Base-by-base conservation (phyloP, 78 protist genomes). In the Polysphondylium violaceum region DNA sequence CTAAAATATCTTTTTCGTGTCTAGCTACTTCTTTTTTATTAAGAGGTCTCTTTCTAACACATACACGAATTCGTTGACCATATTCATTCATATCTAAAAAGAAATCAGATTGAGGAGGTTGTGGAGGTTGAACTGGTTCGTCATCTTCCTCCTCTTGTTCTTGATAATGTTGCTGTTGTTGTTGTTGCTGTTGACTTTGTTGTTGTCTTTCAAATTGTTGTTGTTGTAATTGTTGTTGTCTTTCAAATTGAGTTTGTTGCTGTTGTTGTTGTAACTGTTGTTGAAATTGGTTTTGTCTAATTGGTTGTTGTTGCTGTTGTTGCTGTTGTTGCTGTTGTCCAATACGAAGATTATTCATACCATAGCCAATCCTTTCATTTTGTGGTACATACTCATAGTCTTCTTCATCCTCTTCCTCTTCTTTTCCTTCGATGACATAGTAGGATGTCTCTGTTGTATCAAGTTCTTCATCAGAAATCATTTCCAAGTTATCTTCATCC, bases 11-110 rank as follows among this genome's bases (percentile, higher is more conserved):
- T 43, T 69, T 83, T 69, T 83, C 90, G 43, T 71, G 53, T 58
- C 35, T 67, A 16, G 78, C 72, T 9, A 69, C 12, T 44, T 83
- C 99, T 38, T 60, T 69, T n/a, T 67, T n/a, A 14, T 68, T 73
- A 36, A 97, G 69, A 16, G 99, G 99, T 29, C 99, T 92, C 85
- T 97, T 97, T 64, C 99, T 92, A 14, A 97, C 98, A 65, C 95
- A 96, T 21, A 97, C 98, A 19, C 95, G 73, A n/a, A 97, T 96
- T 23, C 90, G 60, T 43, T 83, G 90, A 40, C 90, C 90, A 69
- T 83, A 83, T 43, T 83, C 90, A 69, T 40, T 68, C 76, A 83
- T 67, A 58, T 83, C 90, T 3, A 83, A 41, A 47, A 35, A 83
- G 72, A 83, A 69, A 12, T 67, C 74, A 1, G 67, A 25, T 67